These are phyloP conservation scores for Cutaneotrichosporon sp. DNA, from an alignment of 1,284 basidiomycete genomes.

Conservation along the genomic window DNA sequence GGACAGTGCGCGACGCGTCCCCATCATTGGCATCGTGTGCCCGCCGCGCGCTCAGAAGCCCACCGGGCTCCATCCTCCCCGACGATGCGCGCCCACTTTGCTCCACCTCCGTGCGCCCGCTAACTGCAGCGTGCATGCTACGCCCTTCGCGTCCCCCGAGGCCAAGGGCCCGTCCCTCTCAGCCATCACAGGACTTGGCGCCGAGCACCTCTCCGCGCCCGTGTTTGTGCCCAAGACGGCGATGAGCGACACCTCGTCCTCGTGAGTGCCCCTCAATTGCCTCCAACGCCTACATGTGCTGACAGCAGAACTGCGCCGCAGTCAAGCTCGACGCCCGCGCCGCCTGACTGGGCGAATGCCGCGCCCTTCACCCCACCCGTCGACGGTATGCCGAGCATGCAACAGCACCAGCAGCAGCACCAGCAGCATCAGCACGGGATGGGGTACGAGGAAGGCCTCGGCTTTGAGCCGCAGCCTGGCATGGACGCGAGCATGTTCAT, in stretches of 20 bases:
- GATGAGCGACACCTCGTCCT: slow-evolving; percentile 30
- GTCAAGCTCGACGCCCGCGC: slow-evolving; percentile 3
- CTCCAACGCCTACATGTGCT: background rate
- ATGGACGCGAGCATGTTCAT: slow-evolving; percentile 56
- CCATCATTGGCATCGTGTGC: background rate
- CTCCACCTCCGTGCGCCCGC: background rate
- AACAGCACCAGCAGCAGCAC: background rate
- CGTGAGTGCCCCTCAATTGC: slow-evolving; percentile 4
- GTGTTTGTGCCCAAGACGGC: slow-evolving; percentile 76
- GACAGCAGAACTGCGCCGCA: background rate
- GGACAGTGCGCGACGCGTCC: background rate
- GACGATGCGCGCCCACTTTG: background rate
- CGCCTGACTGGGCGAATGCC: slow-evolving; percentile 22
- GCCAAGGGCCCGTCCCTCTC: slow-evolving; percentile 37
- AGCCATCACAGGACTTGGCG: slow-evolving; percentile 23
- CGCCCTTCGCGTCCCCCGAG: slow-evolving; percentile 30
- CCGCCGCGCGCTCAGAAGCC: background rate
- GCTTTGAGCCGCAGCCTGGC: slow-evolving; percentile 13
- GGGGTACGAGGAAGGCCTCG: slow-evolving; percentile 33
- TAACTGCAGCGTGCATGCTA: slow-evolving; percentile 12
- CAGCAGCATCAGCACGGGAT: slow-evolving; percentile 9
- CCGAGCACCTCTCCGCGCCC: slow-evolving; percentile 60
- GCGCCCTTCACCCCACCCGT: slow-evolving; percentile 17
- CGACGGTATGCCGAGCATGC: slow-evolving; percentile 5
- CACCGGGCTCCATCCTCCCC: background rate